These are phyloP conservation scores for Phalaenopsis aphrodite DNA, from an alignment of 106 monocot species.

Conservation along the genomic window DNA sequence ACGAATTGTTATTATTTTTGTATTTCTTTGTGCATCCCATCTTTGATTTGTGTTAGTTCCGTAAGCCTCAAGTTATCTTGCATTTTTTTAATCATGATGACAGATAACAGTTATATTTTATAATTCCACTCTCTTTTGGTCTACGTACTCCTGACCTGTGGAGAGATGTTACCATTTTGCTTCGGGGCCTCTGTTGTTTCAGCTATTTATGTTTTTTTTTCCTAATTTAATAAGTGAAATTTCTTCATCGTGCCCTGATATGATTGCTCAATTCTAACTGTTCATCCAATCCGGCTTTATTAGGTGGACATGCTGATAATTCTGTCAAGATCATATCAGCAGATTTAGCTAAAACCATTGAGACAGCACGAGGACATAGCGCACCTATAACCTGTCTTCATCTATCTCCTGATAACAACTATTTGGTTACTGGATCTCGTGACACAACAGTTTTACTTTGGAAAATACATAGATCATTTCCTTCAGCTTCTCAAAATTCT, in stretches of 20 bases:
- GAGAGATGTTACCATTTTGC: too few species aligned
- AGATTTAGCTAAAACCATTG: constrained; percentile 85
- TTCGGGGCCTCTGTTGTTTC: too few species aligned
- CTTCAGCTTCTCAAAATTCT: constrained; percentile 19
- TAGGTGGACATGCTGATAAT: constrained; percentile 93
- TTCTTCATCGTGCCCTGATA: neutral
- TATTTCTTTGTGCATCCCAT: too few species aligned
- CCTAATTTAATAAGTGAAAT: neutral
- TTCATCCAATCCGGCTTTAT: neutral
- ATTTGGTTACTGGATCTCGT: constrained; percentile 82
- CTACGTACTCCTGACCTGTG: too few species aligned
- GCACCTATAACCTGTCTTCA: constrained; percentile 79
- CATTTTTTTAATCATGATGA: neutral
- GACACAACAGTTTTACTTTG: constrained; percentile 87
- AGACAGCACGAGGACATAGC: constrained; percentile 69
- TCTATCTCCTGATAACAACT: constrained; percentile 63
- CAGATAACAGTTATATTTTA: neutral
- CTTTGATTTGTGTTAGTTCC: too few species aligned
- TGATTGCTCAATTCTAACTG: constrained; percentile 1
- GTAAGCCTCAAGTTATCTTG: neutral
- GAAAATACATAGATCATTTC: constrained; percentile 51
- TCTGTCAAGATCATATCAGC: constrained; percentile 72
- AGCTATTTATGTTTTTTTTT: too few species aligned
- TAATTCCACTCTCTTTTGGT: neutral
- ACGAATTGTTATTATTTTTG: too few species aligned